These are phyloP conservation scores for Cryptococcus neoformans DNA, from an alignment of 1,284 basidiomycete species.

Conservation along the genomic window DNA sequence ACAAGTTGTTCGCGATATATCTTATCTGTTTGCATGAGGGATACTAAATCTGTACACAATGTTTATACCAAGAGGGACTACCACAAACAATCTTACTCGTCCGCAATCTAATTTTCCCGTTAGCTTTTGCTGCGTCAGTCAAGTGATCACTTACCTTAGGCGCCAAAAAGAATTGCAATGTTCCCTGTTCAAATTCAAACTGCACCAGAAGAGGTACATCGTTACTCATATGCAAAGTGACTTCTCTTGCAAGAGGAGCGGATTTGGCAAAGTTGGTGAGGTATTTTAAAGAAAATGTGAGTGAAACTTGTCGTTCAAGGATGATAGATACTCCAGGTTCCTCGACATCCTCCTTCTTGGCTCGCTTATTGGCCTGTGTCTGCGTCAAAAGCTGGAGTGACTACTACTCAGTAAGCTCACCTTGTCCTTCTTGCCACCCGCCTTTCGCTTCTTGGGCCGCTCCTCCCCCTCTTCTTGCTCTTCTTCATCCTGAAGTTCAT, in stretches of 20 bases:
- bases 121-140: background rate
- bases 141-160: slow-evolving; percentile 36
- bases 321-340: slow-evolving; percentile 69
- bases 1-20: too few relatives aligned
- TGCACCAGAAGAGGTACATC: slow-evolving; percentile 83
- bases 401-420: slow-evolving; percentile 13
- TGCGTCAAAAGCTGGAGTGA: background rate
- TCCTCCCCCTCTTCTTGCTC: slow-evolving; percentile 53
- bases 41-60: background rate
- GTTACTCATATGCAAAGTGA: slow-evolving; percentile 82
- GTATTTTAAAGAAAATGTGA: slow-evolving; percentile 98
- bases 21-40: too few relatives aligned
- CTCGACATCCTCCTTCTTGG: slow-evolving; percentile 51
- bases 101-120: slow-evolving; percentile 15
- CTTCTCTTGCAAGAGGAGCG: slow-evolving; percentile 66
- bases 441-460: slow-evolving; percentile 42
- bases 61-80: background rate
- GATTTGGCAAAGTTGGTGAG: slow-evolving; percentile 97
- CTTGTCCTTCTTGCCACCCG: slow-evolving; percentile 39
- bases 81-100: slow-evolving; percentile 13
- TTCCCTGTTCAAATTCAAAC: slow-evolving; percentile 50
- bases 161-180: slow-evolving; percentile 48
- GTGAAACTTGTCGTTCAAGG: slow-evolving; percentile 84
- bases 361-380: slow-evolving; percentile 55
- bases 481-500: slow-evolving; percentile 7